phyloP scores from a whole-genome alignment of 1,139 yeast species.

The Meyerozyma smithsonii region DNA sequence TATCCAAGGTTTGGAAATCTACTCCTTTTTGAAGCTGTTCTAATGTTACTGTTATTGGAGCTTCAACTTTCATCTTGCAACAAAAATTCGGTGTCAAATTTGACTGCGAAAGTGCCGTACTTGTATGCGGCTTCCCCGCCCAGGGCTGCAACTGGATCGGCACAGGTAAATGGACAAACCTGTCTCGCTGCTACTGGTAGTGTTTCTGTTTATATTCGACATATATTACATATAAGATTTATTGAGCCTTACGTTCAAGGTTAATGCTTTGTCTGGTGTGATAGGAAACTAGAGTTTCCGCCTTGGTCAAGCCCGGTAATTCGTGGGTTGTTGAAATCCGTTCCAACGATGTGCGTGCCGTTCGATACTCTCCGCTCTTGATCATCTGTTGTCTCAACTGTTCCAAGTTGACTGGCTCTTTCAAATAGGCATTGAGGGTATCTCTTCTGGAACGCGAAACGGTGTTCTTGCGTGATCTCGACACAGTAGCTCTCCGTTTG shows the following conservation, averaged over 20 bases:
- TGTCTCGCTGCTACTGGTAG: no score
- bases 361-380: constrained; percentile 31
- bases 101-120: constrained; percentile 1
- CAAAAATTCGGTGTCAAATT: neutral
- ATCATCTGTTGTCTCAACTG: constrained; percentile 42
- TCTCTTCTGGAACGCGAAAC: constrained; percentile 16
- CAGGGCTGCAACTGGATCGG: no score
- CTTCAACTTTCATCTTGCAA: neutral
- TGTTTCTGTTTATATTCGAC: no score
- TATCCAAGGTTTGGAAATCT: constrained; percentile 24
- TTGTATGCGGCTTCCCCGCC: neutral
- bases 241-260: constrained; percentile 8
- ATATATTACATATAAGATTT: neutral
- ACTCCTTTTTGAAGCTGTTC: constrained; percentile 31
- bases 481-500: constrained; percentile 22
- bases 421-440: constrained; percentile 26
- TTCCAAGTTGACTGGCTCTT: constrained; percentile 30
- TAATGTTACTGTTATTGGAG: constrained; percentile 31
- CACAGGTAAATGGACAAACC: no score
- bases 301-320: constrained; percentile 48
- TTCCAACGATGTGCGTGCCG: constrained; percentile 31
- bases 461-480: constrained; percentile 18
- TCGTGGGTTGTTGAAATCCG: constrained; percentile 44
- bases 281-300: constrained; percentile 43
- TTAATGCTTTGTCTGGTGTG: constrained; percentile 39